These are phyloP conservation scores for Solanum dulcamara DNA, from an alignment of 257 asterid genomes.

Conservation along the genomic window DNA sequence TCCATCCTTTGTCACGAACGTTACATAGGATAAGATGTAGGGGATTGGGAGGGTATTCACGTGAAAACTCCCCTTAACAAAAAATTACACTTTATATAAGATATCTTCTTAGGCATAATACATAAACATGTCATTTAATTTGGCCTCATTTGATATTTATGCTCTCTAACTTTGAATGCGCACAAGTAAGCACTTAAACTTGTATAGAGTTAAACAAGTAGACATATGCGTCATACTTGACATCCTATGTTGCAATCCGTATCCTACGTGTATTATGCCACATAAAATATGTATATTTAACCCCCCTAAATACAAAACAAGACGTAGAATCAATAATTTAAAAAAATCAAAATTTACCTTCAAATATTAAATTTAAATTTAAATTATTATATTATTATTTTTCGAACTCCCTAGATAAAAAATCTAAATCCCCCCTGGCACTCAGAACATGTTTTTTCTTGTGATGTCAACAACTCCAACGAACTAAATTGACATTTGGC, in stretches of 20 bases:
- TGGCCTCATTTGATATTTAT: no score
- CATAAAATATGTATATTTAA: no score
- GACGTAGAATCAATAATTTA: no score
- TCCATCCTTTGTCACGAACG: not conserved
- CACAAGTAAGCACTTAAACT: not conserved
- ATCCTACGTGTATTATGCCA: not conserved
- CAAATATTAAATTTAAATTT: no score
- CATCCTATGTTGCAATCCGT: no score
- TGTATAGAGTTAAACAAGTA: no score
- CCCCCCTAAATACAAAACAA: not conserved
- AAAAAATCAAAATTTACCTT: not conserved
- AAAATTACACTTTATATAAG: no score
- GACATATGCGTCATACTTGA: no score
- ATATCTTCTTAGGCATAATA: no score
- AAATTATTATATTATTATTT: not conserved
- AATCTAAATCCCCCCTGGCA: fast-evolving
- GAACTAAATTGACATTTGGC: not conserved
- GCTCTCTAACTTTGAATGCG: not conserved
- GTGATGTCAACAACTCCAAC: not conserved
- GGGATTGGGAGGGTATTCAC: not conserved
- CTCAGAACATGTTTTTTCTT: not conserved
- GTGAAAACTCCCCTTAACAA: no score
- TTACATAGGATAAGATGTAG: not conserved
- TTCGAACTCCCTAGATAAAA: not conserved
- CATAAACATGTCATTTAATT: no score